phyloP scores from a whole-genome alignment of 768 basidiomycete species.

The Suillus hirtellus region DNA sequence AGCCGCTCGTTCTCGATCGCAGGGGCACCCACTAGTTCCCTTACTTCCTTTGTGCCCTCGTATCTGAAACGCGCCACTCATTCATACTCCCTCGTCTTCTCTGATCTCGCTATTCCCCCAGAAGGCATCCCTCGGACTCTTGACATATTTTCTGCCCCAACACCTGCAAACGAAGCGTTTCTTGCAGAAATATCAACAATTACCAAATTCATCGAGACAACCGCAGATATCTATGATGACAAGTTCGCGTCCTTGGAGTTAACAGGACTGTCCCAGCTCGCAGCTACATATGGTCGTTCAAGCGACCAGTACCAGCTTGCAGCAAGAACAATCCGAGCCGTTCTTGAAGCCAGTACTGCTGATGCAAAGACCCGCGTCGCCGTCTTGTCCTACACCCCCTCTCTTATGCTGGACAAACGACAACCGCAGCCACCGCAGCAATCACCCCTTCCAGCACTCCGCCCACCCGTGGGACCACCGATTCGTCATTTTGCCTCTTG shows the following conservation, averaged over 20 bases:
- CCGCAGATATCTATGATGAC: slow-evolving; percentile 28
- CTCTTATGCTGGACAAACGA: slow-evolving; percentile 36
- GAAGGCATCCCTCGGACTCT: slow-evolving; percentile 35
- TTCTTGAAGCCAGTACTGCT: slow-evolving; percentile 46
- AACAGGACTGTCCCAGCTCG: slow-evolving; percentile 49
- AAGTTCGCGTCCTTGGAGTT: slow-evolving; percentile 68
- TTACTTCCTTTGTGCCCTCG: slow-evolving; percentile 55
- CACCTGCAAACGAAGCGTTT: slow-evolving; percentile 40
- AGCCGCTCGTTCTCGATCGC: slow-evolving; percentile 47
- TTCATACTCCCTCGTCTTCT: slow-evolving; percentile 55
- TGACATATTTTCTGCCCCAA: slow-evolving; percentile 43
- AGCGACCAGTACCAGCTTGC: slow-evolving; percentile 59
- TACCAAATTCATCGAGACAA: slow-evolving; percentile 49
- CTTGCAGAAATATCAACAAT: slow-evolving; percentile 45
- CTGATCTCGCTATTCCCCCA: slow-evolving; percentile 34
- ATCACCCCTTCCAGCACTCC: slow-evolving; percentile 46
- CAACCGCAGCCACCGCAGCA: slow-evolving; percentile 43
- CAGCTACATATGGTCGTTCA: slow-evolving; percentile 43
- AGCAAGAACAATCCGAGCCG: slow-evolving; percentile 43
- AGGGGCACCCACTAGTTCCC: slow-evolving; percentile 32
- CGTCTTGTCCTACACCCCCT: slow-evolving; percentile 48
- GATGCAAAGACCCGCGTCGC: slow-evolving; percentile 47
- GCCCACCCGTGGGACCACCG: slow-evolving; percentile 45
- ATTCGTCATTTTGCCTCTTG: slow-evolving; percentile 65
- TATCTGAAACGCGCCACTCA: slow-evolving; percentile 60